A percentile compares a stretch with the other conserved stretches of the same genome.
Conservation (phyloP, 1,284 basidiomycete species). For the Chondrostereum purpureum region DNA sequence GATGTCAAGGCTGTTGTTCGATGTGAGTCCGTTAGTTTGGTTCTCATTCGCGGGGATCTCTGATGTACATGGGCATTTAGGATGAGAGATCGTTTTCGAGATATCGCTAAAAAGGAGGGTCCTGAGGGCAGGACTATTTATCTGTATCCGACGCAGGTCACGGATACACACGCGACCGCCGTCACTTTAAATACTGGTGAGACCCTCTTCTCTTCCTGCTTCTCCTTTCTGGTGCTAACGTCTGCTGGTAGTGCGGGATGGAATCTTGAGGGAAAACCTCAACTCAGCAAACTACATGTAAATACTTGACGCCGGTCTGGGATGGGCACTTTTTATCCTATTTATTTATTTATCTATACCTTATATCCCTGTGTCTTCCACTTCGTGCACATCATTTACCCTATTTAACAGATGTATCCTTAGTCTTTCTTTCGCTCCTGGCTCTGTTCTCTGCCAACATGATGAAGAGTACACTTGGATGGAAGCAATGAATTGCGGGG, state of each 20-base stretch:
- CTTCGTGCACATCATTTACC: too few relatives aligned
- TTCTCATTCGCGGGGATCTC: conserved; percentile 24
- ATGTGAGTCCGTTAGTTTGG: conserved; percentile 28
- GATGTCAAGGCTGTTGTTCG: conserved; percentile 27
- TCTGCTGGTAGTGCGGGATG: conserved; percentile 41
- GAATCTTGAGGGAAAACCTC: conserved; percentile 48
- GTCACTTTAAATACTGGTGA: conserved; percentile 30
- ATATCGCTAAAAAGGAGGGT: conserved; percentile 43
- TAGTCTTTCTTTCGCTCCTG: too few relatives aligned
- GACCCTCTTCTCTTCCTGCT: conserved; percentile 10
- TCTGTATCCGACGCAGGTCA: conserved; percentile 55
- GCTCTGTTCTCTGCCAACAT: too few relatives aligned
- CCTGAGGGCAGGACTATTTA: conserved; percentile 44
- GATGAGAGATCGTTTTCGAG: conserved; percentile 45
- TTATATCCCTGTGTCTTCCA: too few relatives aligned
- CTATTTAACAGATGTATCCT: too few relatives aligned
- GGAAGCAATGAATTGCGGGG: too few relatives aligned
- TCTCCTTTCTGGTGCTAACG: conserved; percentile 5
- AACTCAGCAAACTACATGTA: conserved; percentile 29
- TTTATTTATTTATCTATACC: too few relatives aligned
- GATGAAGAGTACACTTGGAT: too few relatives aligned
- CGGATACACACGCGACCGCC: conserved; percentile 38
- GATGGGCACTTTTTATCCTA: too few relatives aligned
- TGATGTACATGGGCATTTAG: conserved; percentile 14
- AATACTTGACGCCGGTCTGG: too few relatives aligned